These are phyloP conservation scores for Hemisphaericaspora subhashii DNA, from an alignment of 1,139 yeast species.

Conservation along the genomic window DNA sequence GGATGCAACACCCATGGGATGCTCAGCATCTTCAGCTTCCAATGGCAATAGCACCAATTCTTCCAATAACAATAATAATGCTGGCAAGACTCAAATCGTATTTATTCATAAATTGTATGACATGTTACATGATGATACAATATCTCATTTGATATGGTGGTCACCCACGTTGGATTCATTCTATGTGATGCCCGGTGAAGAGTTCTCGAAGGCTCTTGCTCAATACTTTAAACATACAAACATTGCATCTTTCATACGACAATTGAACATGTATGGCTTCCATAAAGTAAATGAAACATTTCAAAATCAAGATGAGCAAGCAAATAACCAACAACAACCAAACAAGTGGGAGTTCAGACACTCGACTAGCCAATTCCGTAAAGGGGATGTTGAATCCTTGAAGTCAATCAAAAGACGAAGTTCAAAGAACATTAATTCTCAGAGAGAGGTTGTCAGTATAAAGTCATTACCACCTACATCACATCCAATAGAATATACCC, in stretches of 20 bases:
- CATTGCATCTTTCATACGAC: conserved; percentile 77
- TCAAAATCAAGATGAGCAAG: conserved; percentile 18
- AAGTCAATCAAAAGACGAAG: conserved; percentile 64
- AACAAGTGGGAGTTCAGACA: conserved; percentile 70
- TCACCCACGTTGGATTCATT: conserved; percentile 37
- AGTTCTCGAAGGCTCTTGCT: conserved; percentile 60
- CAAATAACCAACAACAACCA: conserved; percentile 6
- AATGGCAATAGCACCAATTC: neutral
- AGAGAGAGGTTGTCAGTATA: conserved; percentile 42
- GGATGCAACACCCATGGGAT: neutral
- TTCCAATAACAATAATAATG: conserved; percentile 2
- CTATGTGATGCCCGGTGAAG: conserved; percentile 51
- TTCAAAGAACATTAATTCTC: conserved; percentile 49
- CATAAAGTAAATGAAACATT: conserved; percentile 60
- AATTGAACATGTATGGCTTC: conserved; percentile 77
- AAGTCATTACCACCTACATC: conserved; percentile 35
- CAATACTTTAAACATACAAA: conserved; percentile 76
- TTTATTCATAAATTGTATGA: conserved; percentile 65
- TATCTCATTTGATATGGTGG: conserved; percentile 52
- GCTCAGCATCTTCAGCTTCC: neutral
- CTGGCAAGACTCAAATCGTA: conserved; percentile 49
- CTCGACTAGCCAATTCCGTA: conserved; percentile 60
- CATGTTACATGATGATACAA: conserved; percentile 56
- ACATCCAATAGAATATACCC: conserved; percentile 17
- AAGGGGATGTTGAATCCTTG: conserved; percentile 60